phyloP scores from a whole-genome alignment of 75 land plant species.

The Cupressus sempervirens region DNA sequence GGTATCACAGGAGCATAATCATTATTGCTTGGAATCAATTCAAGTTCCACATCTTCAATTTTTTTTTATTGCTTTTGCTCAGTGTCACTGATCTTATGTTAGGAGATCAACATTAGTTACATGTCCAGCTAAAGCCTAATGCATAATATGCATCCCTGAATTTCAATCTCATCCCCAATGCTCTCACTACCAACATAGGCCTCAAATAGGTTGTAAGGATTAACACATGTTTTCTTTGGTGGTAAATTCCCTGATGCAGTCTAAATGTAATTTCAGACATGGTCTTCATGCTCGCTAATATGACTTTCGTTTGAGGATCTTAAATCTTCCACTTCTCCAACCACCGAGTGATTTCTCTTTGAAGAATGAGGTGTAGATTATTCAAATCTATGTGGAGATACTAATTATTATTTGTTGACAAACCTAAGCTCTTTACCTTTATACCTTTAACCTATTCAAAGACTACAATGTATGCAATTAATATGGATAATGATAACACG shows the following conservation, averaged over 20 bases:
- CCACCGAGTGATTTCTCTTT: too few species aligned
- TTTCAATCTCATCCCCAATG: slow-evolving; percentile 89
- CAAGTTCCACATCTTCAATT: slow-evolving; percentile 76
- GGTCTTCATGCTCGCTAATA: slow-evolving; percentile 33
- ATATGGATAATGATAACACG: too few species aligned
- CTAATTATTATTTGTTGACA: too few species aligned
- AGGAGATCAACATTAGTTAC: slow-evolving; percentile 92
- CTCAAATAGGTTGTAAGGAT: slow-evolving; percentile 90
- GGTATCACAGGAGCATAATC: slow-evolving; percentile 83
- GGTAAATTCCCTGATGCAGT: slow-evolving; percentile 76
- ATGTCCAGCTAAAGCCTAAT: slow-evolving; percentile 97
- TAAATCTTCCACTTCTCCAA: too few species aligned
- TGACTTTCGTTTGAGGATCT: too few species aligned
- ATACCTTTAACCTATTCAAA: too few species aligned
- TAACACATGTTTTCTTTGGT: slow-evolving; percentile 94
- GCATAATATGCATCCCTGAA: slow-evolving; percentile 90
- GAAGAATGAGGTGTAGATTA: too few species aligned
- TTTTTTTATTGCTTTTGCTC: slow-evolving; percentile 50
- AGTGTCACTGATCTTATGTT: slow-evolving; percentile 77
- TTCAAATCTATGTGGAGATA: too few species aligned
- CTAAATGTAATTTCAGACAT: slow-evolving; percentile 95
- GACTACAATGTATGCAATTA: too few species aligned
- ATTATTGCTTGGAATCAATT: slow-evolving; percentile 79
- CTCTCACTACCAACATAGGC: slow-evolving; percentile 99
- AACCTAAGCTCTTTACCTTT: too few species aligned